Evolutionary conservation across 2,329 filamentous ascomycete genomes (phyloP), one percentile per base, ranked within the genome.

Genomic region (Epichloe coenophiala): DNA sequence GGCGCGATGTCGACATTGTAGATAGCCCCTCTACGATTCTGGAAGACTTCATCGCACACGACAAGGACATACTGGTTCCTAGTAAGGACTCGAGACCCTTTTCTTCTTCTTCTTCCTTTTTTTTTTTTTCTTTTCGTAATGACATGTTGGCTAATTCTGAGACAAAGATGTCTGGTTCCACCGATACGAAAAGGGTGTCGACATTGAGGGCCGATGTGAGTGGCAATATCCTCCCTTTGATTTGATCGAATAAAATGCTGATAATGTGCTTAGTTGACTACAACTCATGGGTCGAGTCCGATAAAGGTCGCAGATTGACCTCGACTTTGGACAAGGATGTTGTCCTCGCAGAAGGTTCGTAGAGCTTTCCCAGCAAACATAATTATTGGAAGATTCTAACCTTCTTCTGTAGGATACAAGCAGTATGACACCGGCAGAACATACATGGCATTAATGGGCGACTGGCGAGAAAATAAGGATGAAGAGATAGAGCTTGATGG

Each of bases 261-360:
- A 56, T 50, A 60, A 50, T 47, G 19, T n/a, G 19, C 5, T 56
- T 54, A 93, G 88, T 97, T 64, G 93, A 98, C 66, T 98, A 98
- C 73, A 98, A 98, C 70, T 97, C 93, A 1, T 98, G 93, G 93
- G 80, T 95, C 59, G 93, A 98, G 71, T 91, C 91, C 9, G 84
- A 90, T 48, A 86, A 91, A 67, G 89, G 79, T 45, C 79, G 84
- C 53, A 85, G 83, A 61, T 76, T 97, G 49, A 75, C 84, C n/a
- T 71, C 77, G 5, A 80, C 72, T 49, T 75, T 97, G 19, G 77
- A 85, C 57, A 90, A 88, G 63, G 82, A 96, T 60, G 75, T 86
- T 21, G 76, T 98, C 52, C 75, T 98, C 33, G 93, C 88, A 23
- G 93, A 98, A 76, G 93, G 86, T 86, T 68, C n/a, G 62, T 55